phyloP scores from a whole-genome alignment of 129 eudicot species.

The Escallonia herrerae region DNA sequence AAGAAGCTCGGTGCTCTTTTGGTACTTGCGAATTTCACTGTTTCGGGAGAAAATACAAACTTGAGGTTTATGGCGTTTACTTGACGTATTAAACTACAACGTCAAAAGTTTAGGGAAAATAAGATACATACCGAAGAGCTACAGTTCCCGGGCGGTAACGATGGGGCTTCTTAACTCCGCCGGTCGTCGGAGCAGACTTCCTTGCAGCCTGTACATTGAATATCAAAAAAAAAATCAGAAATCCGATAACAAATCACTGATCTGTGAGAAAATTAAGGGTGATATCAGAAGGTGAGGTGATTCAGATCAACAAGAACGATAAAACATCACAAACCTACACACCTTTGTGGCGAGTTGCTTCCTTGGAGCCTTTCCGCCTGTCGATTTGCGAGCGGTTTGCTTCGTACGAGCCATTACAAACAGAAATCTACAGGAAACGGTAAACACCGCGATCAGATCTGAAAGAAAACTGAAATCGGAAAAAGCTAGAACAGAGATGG shows the following conservation, averaged over 20 bases:
- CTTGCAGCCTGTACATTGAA: constrained; percentile 41
- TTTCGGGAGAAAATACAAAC: not conserved
- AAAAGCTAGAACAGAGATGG: not conserved
- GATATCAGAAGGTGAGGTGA: not conserved
- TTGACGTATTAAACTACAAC: not conserved
- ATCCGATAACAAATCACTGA: not conserved
- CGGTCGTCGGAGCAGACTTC: constrained; percentile 68
- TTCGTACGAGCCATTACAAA: constrained; percentile 71
- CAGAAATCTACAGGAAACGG: constrained; percentile 1
- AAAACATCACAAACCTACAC: not conserved
- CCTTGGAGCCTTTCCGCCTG: constrained; percentile 84
- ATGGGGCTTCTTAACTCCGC: constrained; percentile 57
- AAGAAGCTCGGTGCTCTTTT: constrained; percentile 50
- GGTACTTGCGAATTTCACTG: constrained; percentile 43
- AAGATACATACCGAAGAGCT: constrained; percentile 33
- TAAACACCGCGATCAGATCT: not conserved
- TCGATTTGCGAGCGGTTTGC: constrained; percentile 77
- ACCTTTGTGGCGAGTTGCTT: constrained; percentile 74
- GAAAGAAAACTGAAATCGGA: not conserved
- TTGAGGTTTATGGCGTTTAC: not conserved
- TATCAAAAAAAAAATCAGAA: too few relatives aligned
- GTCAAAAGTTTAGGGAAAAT: not conserved
- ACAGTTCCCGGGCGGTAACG: constrained; percentile 66
- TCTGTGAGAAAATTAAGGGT: not conserved
- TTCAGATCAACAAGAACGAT: not conserved